Evolutionary conservation across 1,284 basidiomycete genomes (phyloP), one percentile per base, ranked within the genome.

Genomic region (Puccinia coronata): DNA sequence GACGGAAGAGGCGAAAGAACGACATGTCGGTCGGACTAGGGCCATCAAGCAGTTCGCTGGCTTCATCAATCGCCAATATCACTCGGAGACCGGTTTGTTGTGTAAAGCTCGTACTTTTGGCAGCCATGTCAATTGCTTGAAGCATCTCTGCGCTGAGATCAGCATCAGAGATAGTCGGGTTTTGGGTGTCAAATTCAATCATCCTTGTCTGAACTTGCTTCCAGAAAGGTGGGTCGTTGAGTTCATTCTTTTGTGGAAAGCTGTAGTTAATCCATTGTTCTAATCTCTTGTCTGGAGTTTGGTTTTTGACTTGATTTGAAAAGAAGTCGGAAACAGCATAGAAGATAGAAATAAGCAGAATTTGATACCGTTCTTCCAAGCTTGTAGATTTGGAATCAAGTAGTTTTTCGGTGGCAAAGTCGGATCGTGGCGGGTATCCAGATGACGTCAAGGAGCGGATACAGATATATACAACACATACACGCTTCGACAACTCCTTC

Each of bases 391-490:
- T 59, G 55, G 25, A 6, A 31, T 59, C 55, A 11, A 59, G n/a
- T 14, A 59, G 55, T 25, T 11, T 14, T 0, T 14, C 25, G 11
- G 55, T 0, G 31, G 55, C 5, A 31, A 31, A 59, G 1, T 59
- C 1, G 25, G 55, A 28, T 59, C 25, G 55, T 14, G 55, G 55
- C 55, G 55, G 55, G 4, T 28, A 31, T 1, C 25, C 14, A 8
- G 1, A 0, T 31, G 25, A 59, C 1, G 28, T 31, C 5, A 3
- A 9, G 18, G 55, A 28, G 25, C 55, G 4, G n/a, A 59, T 14
- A 28, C 55, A 59, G 25, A 59, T 31, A 31, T 59, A 59, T n/a
- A 59, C 55, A 59, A 59, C 55, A 59, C 55, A 59, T 59, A 34
- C 25, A 28, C 31, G 55, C 55, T 25, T 31, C 3, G 55, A 59